Evolutionary conservation across 179 eudicot species (phyloP).

Genomic region (Nepenthes alata): DNA sequence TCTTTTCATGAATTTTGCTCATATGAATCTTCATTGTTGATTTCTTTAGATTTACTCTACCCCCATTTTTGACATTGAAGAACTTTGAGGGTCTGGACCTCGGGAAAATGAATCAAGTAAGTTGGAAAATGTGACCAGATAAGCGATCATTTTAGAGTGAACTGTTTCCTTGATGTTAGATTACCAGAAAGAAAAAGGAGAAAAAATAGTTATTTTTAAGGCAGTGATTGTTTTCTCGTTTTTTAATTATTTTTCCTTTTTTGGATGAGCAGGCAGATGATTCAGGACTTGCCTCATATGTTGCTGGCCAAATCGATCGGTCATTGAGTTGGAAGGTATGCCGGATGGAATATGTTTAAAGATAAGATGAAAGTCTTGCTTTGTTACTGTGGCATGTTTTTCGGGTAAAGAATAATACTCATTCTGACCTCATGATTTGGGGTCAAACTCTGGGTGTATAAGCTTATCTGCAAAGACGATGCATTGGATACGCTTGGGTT

Average conservation of each 20-base stretch:
- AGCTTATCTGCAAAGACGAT: no score
- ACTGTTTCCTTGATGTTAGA: not conserved
- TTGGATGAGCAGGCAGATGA: conserved; percentile 46
- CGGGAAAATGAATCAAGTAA: conserved; percentile 62
- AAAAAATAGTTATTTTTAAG: not conserved
- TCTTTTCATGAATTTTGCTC: not conserved
- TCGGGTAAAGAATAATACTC: no score
- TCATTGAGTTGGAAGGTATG: conserved; percentile 85
- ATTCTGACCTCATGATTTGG: no score
- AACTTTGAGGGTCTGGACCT: conserved; percentile 87
- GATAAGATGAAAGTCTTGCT: not conserved
- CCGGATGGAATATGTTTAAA: not conserved
- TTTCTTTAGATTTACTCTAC: conserved; percentile 54
- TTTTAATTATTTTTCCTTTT: not conserved
- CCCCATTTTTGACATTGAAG: conserved; percentile 59
- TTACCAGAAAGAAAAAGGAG: not conserved
- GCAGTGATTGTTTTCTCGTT: not conserved
- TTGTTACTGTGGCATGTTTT: no score
- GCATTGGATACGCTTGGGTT: no score
- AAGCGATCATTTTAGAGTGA: not conserved
- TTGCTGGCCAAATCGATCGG: conserved; percentile 55
- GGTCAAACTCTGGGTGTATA: no score
- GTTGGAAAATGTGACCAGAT: conserved; percentile 1
- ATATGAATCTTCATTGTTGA: not conserved
- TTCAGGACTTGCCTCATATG: conserved; percentile 77